Evolutionary conservation across 2,329 filamentous ascomycete genomes (phyloP), one percentile per base, ranked within the genome.

Genomic region (Zymoseptoria pseudotritici): DNA sequence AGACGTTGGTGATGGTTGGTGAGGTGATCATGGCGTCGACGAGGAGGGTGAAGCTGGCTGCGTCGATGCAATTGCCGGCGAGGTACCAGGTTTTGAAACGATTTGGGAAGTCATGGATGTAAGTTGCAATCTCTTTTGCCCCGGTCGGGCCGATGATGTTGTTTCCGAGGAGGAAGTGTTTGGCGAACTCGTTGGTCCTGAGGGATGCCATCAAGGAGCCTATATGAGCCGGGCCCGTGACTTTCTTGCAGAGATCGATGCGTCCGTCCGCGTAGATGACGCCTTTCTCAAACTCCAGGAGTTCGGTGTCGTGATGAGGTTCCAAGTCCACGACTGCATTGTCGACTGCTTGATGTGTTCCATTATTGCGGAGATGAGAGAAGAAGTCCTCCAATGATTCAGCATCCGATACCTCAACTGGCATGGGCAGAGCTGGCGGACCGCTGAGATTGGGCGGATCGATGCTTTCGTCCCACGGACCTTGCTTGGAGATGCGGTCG

Each of bases 191-290:
- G 64, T 82, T 82, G 2, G 71, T 66, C 53, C 76, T 75, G 61
- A 83, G 71, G 56, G 76, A 78, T 51, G 79, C 69, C 75, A 83
- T 81, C 53, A 83, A 70, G n/a, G 73, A 71, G 26, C 73, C 74
- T 61, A 83, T 81, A 55, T 82, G 77, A 19, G 77, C 75, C 9
- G 80, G 80, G 1, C 80, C 81, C 49, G 83, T 76, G 3, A 80
- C 80, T 75, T 80, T 80, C 71, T 82, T 82, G 73, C 81, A 83
- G 2, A 83, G 75, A 65, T 83, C 81, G 71, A 83, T 77, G 11
- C 80, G 76, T 8, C 77, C 76, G 63, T 83, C 81, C 56, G 79
- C 75, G 61, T 82, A 83, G 5, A 82, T 69, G 22, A 76, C 74
- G 22, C 74, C 75, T 66, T 73, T 75, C 61, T 73, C 68, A 57